These are phyloP conservation scores for Gossypium trilobum DNA, from an alignment of 441 rosid genomes.

Conservation along the genomic window DNA sequence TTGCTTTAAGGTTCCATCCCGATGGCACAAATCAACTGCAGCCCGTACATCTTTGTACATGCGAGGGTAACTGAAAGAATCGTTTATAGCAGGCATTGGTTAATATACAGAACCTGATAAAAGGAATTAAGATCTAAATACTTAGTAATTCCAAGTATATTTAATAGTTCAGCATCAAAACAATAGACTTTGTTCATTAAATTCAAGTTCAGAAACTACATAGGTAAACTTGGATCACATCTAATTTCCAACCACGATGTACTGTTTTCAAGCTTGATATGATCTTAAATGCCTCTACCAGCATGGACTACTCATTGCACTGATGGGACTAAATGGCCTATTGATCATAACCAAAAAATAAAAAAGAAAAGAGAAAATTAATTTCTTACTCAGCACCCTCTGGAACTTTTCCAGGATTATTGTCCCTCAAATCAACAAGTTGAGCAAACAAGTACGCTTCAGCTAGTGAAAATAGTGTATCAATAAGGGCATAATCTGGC, in stretches of 20 bases:
- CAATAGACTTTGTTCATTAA: background rate
- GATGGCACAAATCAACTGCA: conserved; percentile 97
- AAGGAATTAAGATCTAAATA: background rate
- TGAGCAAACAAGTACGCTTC: conserved; percentile 95
- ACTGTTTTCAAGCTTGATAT: background rate
- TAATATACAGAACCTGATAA: background rate
- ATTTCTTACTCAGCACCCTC: conserved; percentile 52
- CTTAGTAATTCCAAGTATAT: background rate
- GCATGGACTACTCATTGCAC: conserved; percentile 4
- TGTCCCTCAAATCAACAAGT: conserved; percentile 82
- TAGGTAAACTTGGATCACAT: background rate
- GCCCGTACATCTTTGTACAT: conserved; percentile 94
- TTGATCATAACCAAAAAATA: background rate
- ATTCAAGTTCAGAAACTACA: background rate
- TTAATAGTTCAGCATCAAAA: background rate
- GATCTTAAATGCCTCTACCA: background rate
- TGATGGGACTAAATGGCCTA: background rate
- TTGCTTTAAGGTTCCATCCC: conserved; percentile 94
- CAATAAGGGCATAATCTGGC: conserved; percentile 89
- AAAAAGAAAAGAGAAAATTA: background rate
- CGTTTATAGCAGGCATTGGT: background rate
- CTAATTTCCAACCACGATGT: background rate
- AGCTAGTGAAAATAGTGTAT: conserved; percentile 89
- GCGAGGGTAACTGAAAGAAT: conserved; percentile 50
- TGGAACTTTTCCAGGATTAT: conserved; percentile 58